A percentile compares a stretch with the other conserved stretches of the same genome.
phyloP scores from a whole-genome alignment of 148 eudicot species.

The Dysphania ambrosioides region DNA sequence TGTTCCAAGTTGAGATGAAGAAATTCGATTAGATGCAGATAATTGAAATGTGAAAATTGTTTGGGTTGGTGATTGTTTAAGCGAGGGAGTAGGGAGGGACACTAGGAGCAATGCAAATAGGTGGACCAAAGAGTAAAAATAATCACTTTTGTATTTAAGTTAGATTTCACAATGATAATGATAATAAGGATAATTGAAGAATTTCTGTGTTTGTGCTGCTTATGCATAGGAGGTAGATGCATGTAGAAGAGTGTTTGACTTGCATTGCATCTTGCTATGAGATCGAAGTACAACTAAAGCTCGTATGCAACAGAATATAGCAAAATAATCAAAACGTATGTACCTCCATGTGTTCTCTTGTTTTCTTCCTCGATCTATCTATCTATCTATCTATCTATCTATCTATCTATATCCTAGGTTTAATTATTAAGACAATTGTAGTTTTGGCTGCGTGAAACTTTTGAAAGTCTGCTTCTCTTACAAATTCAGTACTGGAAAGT shows the following conservation, averaged over 20 bases:
- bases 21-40: neutral
- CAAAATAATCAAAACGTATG: neutral
- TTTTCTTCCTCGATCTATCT: too few species aligned
- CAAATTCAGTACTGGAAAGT: neutral
- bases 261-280: neutral
- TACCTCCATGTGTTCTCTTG: neutral
- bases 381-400: too few species aligned
- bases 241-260: slow-evolving; percentile 1
- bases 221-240: too few species aligned
- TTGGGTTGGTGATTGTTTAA: slow-evolving; percentile 28
- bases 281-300: neutral
- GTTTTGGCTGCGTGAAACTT: neutral
- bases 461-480: neutral
- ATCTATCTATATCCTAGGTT: too few species aligned
- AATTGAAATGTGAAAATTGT: neutral
- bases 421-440: neutral
- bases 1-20: neutral
- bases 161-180: slow-evolving; percentile 20
- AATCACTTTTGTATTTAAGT: neutral
- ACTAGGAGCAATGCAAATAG: slow-evolving; percentile 28
- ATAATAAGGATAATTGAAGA: neutral
- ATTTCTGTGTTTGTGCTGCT: neutral
- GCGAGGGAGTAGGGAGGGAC: slow-evolving; percentile 26
- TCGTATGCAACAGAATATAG: neutral
- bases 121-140: slow-evolving; percentile 23